These are phyloP conservation scores for Plasmodium inui DNA, from an alignment of 169 alveolate species.

Conservation along the genomic window DNA sequence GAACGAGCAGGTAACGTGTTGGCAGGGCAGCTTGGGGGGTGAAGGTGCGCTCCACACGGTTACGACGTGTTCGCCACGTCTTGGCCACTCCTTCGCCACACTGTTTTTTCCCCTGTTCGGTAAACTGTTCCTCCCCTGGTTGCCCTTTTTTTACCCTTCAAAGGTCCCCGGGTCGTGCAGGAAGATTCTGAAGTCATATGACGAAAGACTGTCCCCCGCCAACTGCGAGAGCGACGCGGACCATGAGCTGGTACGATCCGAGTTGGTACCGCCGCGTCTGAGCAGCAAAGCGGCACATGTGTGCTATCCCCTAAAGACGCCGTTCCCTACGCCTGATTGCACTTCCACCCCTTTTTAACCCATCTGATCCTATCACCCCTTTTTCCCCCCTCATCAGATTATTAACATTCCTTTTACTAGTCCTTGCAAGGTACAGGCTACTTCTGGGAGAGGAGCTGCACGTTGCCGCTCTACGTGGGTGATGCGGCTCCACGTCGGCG, in stretches of 20 bases:
- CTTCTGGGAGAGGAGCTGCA: background rate
- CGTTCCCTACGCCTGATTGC: background rate
- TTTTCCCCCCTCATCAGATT: slow-evolving; percentile 61
- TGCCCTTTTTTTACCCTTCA: background rate
- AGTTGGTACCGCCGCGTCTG: slow-evolving; percentile 74
- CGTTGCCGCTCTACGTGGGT: background rate
- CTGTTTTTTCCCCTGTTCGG: background rate
- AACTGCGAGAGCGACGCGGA: slow-evolving; percentile 84
- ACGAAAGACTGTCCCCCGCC: slow-evolving; percentile 74
- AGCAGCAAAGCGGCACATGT: background rate
- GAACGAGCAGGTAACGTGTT: slow-evolving; percentile 79
- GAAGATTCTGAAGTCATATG: slow-evolving; percentile 79
- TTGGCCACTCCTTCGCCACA: background rate
- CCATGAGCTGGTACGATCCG: slow-evolving; percentile 86
- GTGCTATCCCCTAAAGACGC: background rate
- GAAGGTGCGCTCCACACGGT: background rate
- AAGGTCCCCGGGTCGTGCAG: slow-evolving; percentile 80
- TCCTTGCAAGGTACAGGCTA: slow-evolving; percentile 81
- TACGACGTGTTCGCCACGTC: background rate
- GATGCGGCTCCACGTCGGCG: too few species aligned
- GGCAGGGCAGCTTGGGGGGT: background rate
- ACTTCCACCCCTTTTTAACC: background rate
- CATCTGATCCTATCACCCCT: background rate
- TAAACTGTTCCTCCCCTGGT: too few species aligned
- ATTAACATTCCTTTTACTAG: slow-evolving; percentile 81